phyloP scores from a whole-genome alignment of 495 filamentous ascomycete genomes.

The Chlorociboria aeruginascens region DNA sequence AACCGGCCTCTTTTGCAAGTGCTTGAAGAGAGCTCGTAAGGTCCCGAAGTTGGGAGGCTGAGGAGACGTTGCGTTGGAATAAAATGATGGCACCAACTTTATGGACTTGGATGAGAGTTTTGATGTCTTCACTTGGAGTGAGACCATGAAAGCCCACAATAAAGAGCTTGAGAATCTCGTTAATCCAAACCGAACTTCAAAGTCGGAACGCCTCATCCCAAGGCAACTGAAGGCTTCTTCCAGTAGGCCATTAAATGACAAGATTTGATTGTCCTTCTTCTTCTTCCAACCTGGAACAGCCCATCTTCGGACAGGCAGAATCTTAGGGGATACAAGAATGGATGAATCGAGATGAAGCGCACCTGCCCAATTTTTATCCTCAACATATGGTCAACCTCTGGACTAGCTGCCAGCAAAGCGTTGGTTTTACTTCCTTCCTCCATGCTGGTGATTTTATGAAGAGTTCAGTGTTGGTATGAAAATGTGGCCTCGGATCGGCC shows the following conservation, averaged over 20 bases:
- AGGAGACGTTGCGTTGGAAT: conserved; percentile 33
- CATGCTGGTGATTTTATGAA: too few species aligned
- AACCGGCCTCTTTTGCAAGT: conserved; percentile 70
- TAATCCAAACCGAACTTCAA: too few species aligned
- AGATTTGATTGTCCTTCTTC: too few species aligned
- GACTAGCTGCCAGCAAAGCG: background rate
- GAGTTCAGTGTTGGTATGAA: too few species aligned
- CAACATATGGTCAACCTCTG: conserved; percentile 26
- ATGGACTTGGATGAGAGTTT: conserved; percentile 33
- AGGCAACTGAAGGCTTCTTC: too few species aligned
- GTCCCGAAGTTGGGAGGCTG: conserved; percentile 30
- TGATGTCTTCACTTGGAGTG: conserved; percentile 33
- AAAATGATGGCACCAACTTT: conserved; percentile 34
- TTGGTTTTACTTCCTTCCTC: too few species aligned
- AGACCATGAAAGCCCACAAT: conserved; percentile 37
- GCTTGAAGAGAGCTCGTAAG: conserved; percentile 58
- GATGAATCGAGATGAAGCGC: background rate
- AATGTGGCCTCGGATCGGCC: too few species aligned
- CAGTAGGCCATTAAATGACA: too few species aligned
- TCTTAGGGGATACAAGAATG: background rate
- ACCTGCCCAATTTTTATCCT: conserved; percentile 26
- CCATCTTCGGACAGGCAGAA: too few species aligned
- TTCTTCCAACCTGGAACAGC: too few species aligned
- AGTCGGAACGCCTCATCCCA: too few species aligned
- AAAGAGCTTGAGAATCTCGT: conserved; percentile 27